Evolutionary conservation across 2,329 filamentous ascomycete species (phyloP).

Genomic region (Apiospora arundinis): DNA sequence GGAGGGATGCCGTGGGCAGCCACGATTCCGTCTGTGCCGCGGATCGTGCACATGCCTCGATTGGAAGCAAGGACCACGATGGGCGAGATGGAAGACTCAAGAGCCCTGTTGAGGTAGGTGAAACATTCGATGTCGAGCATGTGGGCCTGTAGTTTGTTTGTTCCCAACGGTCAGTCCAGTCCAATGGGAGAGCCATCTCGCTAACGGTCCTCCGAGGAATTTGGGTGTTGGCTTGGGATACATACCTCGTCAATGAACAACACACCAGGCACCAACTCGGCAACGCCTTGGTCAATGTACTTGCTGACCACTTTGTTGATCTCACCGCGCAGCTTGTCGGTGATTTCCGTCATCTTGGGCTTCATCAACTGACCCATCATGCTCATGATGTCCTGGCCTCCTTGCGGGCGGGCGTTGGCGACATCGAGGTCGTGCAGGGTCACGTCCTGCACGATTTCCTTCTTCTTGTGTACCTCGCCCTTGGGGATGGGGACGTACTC

Average conservation of each 20-base stretch:
- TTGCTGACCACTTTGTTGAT: constrained; percentile 99
- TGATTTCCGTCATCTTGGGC: constrained; percentile 99
- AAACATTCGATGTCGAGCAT: constrained; percentile 99
- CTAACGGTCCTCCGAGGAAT: not conserved
- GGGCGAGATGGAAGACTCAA: constrained; percentile 92
- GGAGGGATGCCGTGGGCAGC: constrained; percentile 93
- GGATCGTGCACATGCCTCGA: constrained; percentile 90
- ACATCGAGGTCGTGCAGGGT: constrained; percentile 96
- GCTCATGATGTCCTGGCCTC: constrained; percentile 99
- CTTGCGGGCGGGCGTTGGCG: constrained; percentile 92
- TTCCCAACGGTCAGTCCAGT: constrained; percentile 31
- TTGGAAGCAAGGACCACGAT: constrained; percentile 98
- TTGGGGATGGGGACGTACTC: constrained; percentile 99
- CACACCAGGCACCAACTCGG: constrained; percentile 96
- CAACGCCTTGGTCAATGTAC: constrained; percentile 98
- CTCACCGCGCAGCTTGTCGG: constrained; percentile 91
- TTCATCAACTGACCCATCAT: constrained; percentile 99
- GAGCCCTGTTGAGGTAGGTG: constrained; percentile 97
- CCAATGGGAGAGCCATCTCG: constrained; percentile 6
- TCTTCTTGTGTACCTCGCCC: constrained; percentile 98
- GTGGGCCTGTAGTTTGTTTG: constrained; percentile 71
- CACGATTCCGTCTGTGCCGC: constrained; percentile 80
- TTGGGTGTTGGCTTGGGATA: constrained; percentile 23
- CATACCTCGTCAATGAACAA: constrained; percentile 97
- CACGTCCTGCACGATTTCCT: constrained; percentile 98